Evolutionary conservation across 257 asterid species (phyloP).

Genomic region (Solanum pinnatisectum): DNA sequence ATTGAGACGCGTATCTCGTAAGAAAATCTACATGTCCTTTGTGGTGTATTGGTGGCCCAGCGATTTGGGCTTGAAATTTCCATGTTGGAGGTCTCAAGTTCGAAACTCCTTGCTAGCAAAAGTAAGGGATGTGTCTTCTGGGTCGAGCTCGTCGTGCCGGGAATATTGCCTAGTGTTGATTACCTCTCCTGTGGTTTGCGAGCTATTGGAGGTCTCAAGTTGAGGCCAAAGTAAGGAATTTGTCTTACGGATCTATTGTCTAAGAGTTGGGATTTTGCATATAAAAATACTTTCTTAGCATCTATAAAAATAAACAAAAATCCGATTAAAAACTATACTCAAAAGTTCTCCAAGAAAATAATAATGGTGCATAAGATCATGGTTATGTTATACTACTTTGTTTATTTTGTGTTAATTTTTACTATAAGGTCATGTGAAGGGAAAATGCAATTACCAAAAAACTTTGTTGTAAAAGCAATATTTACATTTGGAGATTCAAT

Average conservation of each 20-base stretch:
- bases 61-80: accelerated
- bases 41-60: no score
- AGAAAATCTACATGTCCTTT: no score
- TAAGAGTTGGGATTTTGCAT: no score
- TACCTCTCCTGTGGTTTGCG: no score
- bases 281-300: not conserved
- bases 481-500: constrained; percentile 73
- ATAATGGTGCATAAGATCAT: not conserved
- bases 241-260: no score
- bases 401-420: not conserved
- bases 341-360: not conserved
- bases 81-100: no score
- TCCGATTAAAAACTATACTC: not conserved
- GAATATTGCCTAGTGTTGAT: no score
- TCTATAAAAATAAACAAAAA: not conserved
- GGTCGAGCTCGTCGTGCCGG: no score
- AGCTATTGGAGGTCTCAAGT: no score
- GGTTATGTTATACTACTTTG: not conserved
- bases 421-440: constrained; percentile 14
- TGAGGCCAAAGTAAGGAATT: no score
- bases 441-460: constrained; percentile 20
- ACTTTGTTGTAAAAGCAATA: constrained; percentile 31
- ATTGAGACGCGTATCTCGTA: not conserved
- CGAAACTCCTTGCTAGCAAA: accelerated
- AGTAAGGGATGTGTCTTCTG: accelerated